Evolutionary conservation across 2,329 filamentous ascomycete species (phyloP).

Genomic region (Colletotrichum abscissum): DNA sequence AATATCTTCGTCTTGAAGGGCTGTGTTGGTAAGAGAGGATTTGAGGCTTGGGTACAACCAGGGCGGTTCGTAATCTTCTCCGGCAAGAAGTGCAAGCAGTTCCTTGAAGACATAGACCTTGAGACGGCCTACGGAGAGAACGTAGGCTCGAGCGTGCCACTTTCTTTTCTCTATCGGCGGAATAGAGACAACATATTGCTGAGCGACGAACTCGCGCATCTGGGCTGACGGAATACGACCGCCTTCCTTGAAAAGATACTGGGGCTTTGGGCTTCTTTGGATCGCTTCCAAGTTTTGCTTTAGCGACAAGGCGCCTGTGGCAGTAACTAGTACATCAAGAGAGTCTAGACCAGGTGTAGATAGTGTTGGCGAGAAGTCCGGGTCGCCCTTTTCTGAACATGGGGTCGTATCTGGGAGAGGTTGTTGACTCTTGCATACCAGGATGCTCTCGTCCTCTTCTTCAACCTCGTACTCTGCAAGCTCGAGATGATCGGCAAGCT

Average conservation of each 20-base stretch:
- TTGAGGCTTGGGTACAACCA: constrained; percentile 48
- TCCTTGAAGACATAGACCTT: constrained; percentile 51
- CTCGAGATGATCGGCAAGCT: constrained; percentile 48
- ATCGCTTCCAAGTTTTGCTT: background rate
- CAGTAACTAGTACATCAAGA: constrained; percentile 46
- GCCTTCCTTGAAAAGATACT: constrained; percentile 44
- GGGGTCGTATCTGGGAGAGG: background rate
- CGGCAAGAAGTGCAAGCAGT: constrained; percentile 48
- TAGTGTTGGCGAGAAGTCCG: constrained; percentile 38
- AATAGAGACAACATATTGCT: constrained; percentile 48
- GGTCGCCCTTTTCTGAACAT: constrained; percentile 14
- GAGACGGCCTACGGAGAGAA: constrained; percentile 48
- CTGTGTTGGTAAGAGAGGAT: constrained; percentile 51
- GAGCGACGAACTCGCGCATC: constrained; percentile 51
- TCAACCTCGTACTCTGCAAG: constrained; percentile 47
- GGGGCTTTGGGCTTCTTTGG: constrained; percentile 27
- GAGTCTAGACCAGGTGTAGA: constrained; percentile 42
- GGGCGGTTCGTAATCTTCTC: constrained; percentile 48
- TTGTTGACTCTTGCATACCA: constrained; percentile 21
- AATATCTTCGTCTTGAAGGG: constrained; percentile 49
- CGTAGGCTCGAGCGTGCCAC: constrained; percentile 51
- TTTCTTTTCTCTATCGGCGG: constrained; percentile 46
- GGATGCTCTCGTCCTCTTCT: constrained; percentile 42
- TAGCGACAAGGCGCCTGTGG: constrained; percentile 39
- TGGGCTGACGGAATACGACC: constrained; percentile 50